phyloP scores from a whole-genome alignment of 2,329 filamentous ascomycete genomes.

The Colletotrichum horii region DNA sequence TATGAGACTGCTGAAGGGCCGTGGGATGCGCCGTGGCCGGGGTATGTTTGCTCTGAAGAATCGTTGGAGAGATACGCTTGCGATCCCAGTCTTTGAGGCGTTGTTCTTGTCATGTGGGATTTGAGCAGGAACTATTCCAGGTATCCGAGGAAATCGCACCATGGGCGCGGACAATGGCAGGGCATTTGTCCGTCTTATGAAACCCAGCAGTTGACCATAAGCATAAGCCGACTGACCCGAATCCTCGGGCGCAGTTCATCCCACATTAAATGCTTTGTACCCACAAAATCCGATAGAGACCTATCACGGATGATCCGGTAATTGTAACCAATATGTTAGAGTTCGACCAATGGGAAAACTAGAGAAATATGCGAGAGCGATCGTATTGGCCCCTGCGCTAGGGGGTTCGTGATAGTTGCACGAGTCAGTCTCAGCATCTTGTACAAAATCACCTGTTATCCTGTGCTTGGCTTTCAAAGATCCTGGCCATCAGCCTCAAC shows the following conservation, averaged over 20 bases:
- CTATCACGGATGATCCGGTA: not conserved
- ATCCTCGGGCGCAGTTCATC: not conserved
- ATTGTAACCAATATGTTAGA: not conserved
- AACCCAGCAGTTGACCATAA: not conserved
- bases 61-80: not conserved
- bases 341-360: not conserved
- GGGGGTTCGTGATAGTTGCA: not conserved
- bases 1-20: not conserved
- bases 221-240: not conserved
- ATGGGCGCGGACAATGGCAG: not conserved
- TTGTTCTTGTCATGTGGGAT: not conserved
- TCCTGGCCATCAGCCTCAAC: not conserved
- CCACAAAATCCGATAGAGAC: not conserved
- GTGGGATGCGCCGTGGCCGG: slow-evolving; percentile 8
- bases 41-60: not conserved
- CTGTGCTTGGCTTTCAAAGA: not conserved
- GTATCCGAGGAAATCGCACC: not conserved
- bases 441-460: not conserved
- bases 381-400: not conserved
- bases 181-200: not conserved
- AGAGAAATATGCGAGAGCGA: not conserved
- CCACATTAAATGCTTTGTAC: not conserved
- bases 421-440: not conserved
- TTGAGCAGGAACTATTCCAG: not conserved
- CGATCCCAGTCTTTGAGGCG: slow-evolving; percentile 15